Percentiles rank a stretch among this genome's conserved stretches.
phyloP scores from a whole-genome alignment of 495 filamentous ascomycete genomes.

The Trichoderma reesei region DNA sequence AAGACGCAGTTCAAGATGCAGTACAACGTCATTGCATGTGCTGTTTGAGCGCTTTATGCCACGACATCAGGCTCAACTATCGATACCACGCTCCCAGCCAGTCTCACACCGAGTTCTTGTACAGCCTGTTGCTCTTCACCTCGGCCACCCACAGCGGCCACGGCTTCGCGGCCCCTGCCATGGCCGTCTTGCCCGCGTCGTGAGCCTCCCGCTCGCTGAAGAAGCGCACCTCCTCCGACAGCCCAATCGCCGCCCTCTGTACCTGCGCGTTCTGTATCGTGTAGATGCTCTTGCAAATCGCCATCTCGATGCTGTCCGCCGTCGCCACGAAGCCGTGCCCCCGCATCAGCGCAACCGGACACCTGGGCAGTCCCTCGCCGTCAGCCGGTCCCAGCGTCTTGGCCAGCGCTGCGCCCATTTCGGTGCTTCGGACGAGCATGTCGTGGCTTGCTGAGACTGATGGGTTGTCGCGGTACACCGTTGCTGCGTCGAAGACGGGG shows the following conservation, averaged over 20 bases:
- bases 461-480: constrained; percentile 19
- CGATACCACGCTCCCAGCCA: no score
- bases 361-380: constrained; percentile 11
- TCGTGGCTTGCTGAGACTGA: constrained; percentile 19
- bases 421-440: constrained; percentile 27
- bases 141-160: constrained; percentile 32
- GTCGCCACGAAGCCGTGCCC: constrained; percentile 34
- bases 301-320: constrained; percentile 24
- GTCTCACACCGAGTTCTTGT: constrained; percentile 13
- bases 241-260: constrained; percentile 21
- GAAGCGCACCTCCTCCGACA: constrained; percentile 5
- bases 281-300: constrained; percentile 31
- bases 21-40: no score
- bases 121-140: constrained; percentile 22
- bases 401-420: constrained; percentile 24
- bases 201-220: constrained; percentile 12
- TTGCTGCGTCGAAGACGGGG: constrained; percentile 28
- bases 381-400: constrained; percentile 1
- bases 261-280: constrained; percentile 31
- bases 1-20: no score
- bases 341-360: constrained; percentile 32
- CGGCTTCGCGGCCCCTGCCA: constrained; percentile 17
- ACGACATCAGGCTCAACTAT: no score
- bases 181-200: constrained; percentile 17
- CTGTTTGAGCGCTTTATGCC: not conserved